Evolutionary conservation across 441 rosid species (phyloP), one percentile per base, ranked within the genome.

Genomic region (Melastoma candidum): DNA sequence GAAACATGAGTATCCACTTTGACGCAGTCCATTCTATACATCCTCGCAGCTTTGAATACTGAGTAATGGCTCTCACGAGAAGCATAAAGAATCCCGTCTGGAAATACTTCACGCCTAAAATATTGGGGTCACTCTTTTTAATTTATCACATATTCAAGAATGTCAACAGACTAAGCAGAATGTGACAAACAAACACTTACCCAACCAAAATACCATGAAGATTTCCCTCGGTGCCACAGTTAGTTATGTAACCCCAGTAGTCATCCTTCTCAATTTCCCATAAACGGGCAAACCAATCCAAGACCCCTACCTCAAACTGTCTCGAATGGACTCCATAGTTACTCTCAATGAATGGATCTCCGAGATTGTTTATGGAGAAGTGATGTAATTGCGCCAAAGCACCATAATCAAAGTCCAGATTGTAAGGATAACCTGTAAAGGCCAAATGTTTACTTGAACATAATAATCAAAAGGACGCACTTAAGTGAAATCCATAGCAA

Each of bases 321-420:
- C 97, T 81, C n/a, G 97, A 90, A 71, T 90, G 97, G 17, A 90
- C 96, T 49, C 97, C 97, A 17, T 90, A 90, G 77, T 90, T 90
- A 67, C 97, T 90, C 68, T 90, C 96, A 45, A 90, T 87, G 58
- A 87, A 90, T 26, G 96, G 97, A 71, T 87, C 96, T 29, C 97
- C 97, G 11, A 90, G 88, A 66, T 90, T 90, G 66, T 90, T 90
- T 51, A 90, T 90, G 11, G 97, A 84, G 64, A 90, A 87, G 70
- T 87, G 96, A 57, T 90, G 97, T 77, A 90, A 69, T 62, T 90
- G 96, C 17, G 46, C 71, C 64, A 90, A 75, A 51, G 87, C 96
- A 59, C 96, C 97, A 53, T 90, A 90, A 52, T 90, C 97, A 14
- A 90, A 90, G 73, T 90, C 95, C 70, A 87, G 71, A 59, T 90